These are phyloP conservation scores for Tubosaeta sp. DNA, from an alignment of 768 basidiomycete species.

Conservation along the genomic window DNA sequence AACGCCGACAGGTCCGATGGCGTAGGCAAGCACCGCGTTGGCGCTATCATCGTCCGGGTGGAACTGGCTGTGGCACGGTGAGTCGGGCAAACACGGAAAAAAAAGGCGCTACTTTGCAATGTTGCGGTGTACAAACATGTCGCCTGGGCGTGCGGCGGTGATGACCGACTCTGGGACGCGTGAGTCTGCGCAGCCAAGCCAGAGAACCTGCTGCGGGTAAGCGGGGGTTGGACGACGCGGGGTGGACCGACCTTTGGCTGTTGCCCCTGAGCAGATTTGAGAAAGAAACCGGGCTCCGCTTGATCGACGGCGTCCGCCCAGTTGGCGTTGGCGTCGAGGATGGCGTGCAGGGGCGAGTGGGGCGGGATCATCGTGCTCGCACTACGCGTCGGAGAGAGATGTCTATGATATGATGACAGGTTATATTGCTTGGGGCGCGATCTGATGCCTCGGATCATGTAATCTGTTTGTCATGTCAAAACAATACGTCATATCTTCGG, in stretches of 20 bases:
- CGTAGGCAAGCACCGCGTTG: conserved; percentile 69
- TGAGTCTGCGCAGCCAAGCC: conserved; percentile 86
- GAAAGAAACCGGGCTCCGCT: conserved; percentile 63
- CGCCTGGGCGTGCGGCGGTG: conserved; percentile 71
- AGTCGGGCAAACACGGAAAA: background rate
- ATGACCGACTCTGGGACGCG: conserved; percentile 81
- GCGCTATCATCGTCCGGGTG: conserved; percentile 67
- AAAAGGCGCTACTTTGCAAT: conserved; percentile 68
- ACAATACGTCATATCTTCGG: background rate
- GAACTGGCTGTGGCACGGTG: conserved; percentile 52
- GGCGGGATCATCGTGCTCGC: background rate
- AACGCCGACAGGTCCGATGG: conserved; percentile 64
- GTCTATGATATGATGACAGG: background rate
- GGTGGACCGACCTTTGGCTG: conserved; percentile 47
- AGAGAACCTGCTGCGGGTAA: conserved; percentile 49
- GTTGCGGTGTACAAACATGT: conserved; percentile 86
- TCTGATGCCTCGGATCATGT: background rate
- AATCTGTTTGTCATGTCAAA: background rate
- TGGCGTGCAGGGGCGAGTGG: background rate
- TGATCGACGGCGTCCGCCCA: conserved; percentile 64
- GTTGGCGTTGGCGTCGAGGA: conserved; percentile 52
- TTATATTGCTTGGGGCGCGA: background rate
- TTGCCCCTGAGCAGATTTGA: conserved; percentile 58
- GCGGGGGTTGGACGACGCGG: conserved; percentile 6
- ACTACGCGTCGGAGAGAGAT: too few relatives aligned